Base-by-base conservation (phyloP, 768 basidiomycete species). In the Melanogaster broomeanus region DNA sequence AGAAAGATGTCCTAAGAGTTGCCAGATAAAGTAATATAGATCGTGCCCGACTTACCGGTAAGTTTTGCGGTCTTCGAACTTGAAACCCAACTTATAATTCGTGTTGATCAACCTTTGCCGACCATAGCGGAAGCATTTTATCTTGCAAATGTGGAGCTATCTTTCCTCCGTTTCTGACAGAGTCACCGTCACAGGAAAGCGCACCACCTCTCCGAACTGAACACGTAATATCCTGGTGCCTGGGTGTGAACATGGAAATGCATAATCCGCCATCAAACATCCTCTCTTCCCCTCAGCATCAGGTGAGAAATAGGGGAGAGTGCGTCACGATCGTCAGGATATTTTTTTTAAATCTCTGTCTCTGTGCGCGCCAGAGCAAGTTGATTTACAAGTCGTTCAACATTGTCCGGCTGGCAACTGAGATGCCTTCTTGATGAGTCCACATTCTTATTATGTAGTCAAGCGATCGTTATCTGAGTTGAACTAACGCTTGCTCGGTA, bases 1-100 rank as follows among this genome's bases (percentile, higher is more conserved):
- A 53, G 63, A 63, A 61, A 70, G 51, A 55, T 58, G 51, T 50
- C 55, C 63, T 53, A 65, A 60, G 38, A 42, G 35, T 40, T 49
- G 35, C 38, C 50, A 63, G 59, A 66, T 65, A 63, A 68, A 70
- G 62, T 68, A 56, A 63, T 44, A 52, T 44, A 52, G 68, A 67
- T 70, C 57, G 63, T 44, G 27, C 45, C 66, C 61, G 44, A 57
- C 15, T 1, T 4, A 12, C 0, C 42, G 66, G 68, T 58, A 70
- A 37, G 66, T 68, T 67, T 64, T 59, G 53, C 59, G 58, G 50
- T 7, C 61, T 61, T 58, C 52, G 58, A 64, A 63, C 55, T 70
- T 67, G 64, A 67, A 68, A 68, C 66, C 57, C 63, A 65, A 67
- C 67, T 42, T 42, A 6, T 27, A 27, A 19, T 47, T 41, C 53